Evolutionary conservation across 179 eudicot species (phyloP).

Genomic region (Patellifolia procumbens): DNA sequence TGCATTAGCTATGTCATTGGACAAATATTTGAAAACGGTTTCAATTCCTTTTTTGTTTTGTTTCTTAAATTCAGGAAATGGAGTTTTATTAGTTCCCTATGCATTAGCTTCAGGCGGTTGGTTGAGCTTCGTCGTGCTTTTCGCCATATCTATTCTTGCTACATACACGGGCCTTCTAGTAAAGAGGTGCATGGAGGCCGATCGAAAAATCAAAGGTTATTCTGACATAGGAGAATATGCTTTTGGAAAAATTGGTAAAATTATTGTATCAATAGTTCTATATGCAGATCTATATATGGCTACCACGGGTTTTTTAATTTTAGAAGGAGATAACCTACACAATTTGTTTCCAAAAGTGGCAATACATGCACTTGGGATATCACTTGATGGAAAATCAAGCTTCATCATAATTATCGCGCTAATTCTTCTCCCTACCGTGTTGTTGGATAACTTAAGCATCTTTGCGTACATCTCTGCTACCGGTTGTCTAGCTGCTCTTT

Average conservation of each 20-base stretch:
- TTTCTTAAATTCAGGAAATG: conserved; percentile 50
- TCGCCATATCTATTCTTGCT: conserved; percentile 42
- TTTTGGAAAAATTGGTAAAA: conserved; percentile 40
- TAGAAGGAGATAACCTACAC: not conserved
- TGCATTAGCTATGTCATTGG: no score
- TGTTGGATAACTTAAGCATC: not conserved
- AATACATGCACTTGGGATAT: not conserved
- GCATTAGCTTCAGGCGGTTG: conserved; percentile 75
- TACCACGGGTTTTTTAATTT: not conserved
- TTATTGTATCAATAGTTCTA: not conserved
- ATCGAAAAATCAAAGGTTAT: conserved; percentile 47
- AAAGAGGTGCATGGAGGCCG: conserved; percentile 61
- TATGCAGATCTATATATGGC: not conserved
- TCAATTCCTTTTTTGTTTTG: not conserved
- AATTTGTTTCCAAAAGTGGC: not conserved
- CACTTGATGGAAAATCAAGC: not conserved
- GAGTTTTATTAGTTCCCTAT: conserved; percentile 61
- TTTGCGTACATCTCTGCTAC: not conserved
- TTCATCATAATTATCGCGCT: not conserved
- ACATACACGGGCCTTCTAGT: conserved; percentile 61
- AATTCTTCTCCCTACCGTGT: not conserved
- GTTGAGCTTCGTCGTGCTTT: conserved; percentile 59
- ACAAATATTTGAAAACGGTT: no score
- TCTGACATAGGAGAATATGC: conserved; percentile 65
- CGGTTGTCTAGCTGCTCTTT: not conserved